These are phyloP conservation scores for Dendrobium nobile DNA, from an alignment of 106 monocot genomes.

Conservation along the genomic window DNA sequence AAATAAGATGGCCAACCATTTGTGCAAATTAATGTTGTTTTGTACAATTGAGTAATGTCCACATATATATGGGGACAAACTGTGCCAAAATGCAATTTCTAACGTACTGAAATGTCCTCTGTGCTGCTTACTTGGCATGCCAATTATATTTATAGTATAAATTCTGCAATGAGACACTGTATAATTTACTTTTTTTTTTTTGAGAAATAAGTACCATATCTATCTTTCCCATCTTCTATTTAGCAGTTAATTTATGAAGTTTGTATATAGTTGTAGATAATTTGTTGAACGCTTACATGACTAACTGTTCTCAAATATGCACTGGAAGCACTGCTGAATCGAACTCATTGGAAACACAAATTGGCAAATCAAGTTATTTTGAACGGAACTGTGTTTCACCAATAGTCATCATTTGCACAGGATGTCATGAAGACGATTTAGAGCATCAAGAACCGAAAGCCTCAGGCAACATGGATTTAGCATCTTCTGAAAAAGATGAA, in stretches of 20 bases:
- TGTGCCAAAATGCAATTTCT: background rate
- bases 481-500: constrained; percentile 7
- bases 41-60: too few relatives aligned
- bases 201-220: background rate
- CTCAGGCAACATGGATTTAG: constrained; percentile 1
- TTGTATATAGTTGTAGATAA: background rate
- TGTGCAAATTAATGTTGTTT: too few relatives aligned
- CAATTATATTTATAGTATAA: background rate
- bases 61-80: background rate
- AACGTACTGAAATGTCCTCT: background rate
- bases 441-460: constrained; percentile 11
- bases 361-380: constrained; percentile 16
- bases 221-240: background rate
- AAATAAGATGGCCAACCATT: background rate
- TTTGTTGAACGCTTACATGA: background rate
- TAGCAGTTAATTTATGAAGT: background rate
- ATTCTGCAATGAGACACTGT: background rate
- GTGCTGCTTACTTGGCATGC: too few relatives aligned
- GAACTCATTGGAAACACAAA: background rate
- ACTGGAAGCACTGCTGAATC: constrained; percentile 9
- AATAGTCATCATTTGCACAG: constrained; percentile 29
- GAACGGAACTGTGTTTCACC: constrained; percentile 44
- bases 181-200: background rate
- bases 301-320: constrained; percentile 4
- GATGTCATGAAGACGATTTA: constrained; percentile 14